These are phyloP conservation scores for Dendryphion nanum DNA, from an alignment of 2,329 filamentous ascomycete genomes.

Conservation along the genomic window DNA sequence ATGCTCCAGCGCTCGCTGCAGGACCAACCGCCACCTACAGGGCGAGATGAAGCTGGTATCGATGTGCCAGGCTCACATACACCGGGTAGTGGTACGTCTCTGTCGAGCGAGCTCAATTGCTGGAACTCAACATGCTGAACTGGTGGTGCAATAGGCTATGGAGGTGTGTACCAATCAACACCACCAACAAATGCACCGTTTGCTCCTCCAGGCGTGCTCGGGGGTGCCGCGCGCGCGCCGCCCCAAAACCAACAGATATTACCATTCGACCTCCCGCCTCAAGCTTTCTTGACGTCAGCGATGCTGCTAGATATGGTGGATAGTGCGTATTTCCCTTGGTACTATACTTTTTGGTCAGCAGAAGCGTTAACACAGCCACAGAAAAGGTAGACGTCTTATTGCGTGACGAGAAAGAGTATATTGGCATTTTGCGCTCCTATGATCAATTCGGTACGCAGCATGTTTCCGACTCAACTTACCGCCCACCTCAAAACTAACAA, in stretches of 20 bases:
- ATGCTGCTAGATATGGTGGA: slow-evolving; percentile 95
- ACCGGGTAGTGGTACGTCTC: no score
- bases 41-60: no score
- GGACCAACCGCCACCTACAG: slow-evolving; percentile 23
- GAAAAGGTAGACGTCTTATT: slow-evolving; percentile 93
- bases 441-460: slow-evolving; percentile 93
- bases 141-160: slow-evolving; percentile 31
- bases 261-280: slow-evolving; percentile 63
- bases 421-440: slow-evolving; percentile 91
- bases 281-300: slow-evolving; percentile 98
- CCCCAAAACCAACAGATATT: slow-evolving; percentile 22
- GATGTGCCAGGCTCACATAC: no score
- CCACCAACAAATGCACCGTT: slow-evolving; percentile 1
- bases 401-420: slow-evolving; percentile 89
- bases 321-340: slow-evolving; percentile 55
- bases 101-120: no score
- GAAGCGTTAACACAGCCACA: slow-evolving; percentile 42
- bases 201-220: slow-evolving; percentile 23
- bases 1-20: slow-evolving; percentile 39
- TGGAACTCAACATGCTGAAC: no score
- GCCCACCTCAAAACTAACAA: slow-evolving; percentile 4
- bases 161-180: slow-evolving; percentile 24
- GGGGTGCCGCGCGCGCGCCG: slow-evolving; percentile 21
- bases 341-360: background rate
- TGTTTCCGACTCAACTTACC: background rate